phyloP scores from a whole-genome alignment of 441 rosid genomes.

The Monsonia emarginata region DNA sequence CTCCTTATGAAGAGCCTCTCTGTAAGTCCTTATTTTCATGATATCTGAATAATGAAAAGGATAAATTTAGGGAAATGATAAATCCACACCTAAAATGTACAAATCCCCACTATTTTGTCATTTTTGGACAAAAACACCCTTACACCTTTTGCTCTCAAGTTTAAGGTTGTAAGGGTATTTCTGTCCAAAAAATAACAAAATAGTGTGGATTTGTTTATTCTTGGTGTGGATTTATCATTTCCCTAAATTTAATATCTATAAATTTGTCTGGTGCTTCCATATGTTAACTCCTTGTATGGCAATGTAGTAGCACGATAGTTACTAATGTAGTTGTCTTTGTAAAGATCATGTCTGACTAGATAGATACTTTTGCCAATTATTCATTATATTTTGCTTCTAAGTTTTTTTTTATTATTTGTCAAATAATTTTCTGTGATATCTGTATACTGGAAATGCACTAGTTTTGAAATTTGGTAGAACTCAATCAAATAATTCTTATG shows the following conservation, averaged over 20 bases:
- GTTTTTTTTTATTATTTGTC: too few species aligned
- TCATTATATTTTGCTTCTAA: too few species aligned
- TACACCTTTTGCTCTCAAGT: too few species aligned
- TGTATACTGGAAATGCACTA: neutral
- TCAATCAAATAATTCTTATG: neutral
- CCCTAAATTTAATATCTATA: neutral
- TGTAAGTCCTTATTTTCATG: slow-evolving; percentile 35
- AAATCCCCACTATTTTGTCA: too few species aligned
- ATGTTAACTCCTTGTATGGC: neutral
- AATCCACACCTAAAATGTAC: too few species aligned
- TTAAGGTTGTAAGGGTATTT: too few species aligned
- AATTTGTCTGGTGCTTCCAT: neutral
- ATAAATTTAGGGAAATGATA: neutral
- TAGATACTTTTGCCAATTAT: too few species aligned
- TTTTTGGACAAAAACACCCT: neutral
- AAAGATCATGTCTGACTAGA: neutral
- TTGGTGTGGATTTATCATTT: neutral
- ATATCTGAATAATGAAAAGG: neutral
- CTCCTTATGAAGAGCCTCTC: slow-evolving; percentile 93
- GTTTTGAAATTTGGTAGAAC: neutral
- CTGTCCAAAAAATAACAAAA: too few species aligned
- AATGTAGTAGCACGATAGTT: neutral
- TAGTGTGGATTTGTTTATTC: too few species aligned
- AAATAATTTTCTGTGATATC: neutral
- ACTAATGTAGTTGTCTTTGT: neutral